These are phyloP conservation scores for Purpureocillium takamizusanense DNA, from an alignment of 2,329 filamentous ascomycete species.

Conservation along the genomic window DNA sequence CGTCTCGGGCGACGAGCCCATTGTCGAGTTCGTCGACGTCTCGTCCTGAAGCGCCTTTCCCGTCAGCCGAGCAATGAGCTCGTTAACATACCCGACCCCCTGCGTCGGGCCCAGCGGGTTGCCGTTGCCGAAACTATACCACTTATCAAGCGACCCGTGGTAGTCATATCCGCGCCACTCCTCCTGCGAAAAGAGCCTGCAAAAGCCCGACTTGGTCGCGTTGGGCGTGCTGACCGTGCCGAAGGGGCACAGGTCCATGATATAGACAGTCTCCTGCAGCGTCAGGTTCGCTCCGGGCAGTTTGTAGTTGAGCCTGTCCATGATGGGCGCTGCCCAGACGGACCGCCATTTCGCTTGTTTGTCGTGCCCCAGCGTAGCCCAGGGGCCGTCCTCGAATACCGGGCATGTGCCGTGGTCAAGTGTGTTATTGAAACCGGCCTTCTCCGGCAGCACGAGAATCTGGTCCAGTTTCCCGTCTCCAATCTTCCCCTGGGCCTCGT, in stretches of 20 bases:
- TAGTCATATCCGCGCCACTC: constrained; percentile 81
- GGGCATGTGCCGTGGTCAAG: constrained; percentile 66
- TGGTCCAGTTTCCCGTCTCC: constrained; percentile 37
- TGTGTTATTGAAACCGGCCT: constrained; percentile 64
- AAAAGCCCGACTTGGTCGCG: constrained; percentile 56
- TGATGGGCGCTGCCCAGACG: constrained; percentile 59
- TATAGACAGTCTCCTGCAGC: constrained; percentile 49
- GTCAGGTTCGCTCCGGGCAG: constrained; percentile 61
- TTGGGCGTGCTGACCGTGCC: constrained; percentile 59
- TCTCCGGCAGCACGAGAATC: constrained; percentile 64
- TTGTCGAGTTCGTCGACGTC: constrained; percentile 69
- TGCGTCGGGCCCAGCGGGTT: constrained; percentile 75
- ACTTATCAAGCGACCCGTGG: constrained; percentile 71
- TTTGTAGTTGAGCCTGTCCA: constrained; percentile 57
- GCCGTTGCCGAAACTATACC: constrained; percentile 71
- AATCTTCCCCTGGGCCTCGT: constrained; percentile 30
- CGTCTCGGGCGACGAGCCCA: constrained; percentile 56
- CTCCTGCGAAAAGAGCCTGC: constrained; percentile 58
- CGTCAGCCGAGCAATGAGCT: constrained; percentile 76
- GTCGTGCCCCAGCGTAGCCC: constrained; percentile 34
- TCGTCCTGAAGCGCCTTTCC: constrained; percentile 57
- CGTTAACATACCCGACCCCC: constrained; percentile 80
- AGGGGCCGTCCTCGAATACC: constrained; percentile 54
- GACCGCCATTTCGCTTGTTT: constrained; percentile 50
- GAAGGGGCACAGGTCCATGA: constrained; percentile 90